Percentiles rank a stretch among this genome's conserved stretches.
phyloP scores from a whole-genome alignment of 306 rosid genomes.

The Arachis hypogaea region DNA sequence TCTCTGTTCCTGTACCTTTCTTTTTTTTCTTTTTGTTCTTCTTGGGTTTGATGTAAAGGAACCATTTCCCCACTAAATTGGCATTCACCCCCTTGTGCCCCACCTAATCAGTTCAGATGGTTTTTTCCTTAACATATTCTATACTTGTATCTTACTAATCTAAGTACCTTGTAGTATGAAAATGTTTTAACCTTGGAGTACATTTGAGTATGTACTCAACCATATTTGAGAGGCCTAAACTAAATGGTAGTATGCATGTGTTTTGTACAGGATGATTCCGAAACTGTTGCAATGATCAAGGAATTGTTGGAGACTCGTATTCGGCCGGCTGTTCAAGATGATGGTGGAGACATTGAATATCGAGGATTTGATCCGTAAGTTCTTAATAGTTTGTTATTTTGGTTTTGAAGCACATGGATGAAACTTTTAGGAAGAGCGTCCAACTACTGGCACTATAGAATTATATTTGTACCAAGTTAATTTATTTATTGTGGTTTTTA shows the following conservation, averaged over 20 bases:
- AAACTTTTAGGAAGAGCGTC: conserved; percentile 2
- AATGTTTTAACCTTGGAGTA: background rate
- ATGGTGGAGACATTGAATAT: conserved; percentile 96
- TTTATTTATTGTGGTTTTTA: conserved; percentile 27
- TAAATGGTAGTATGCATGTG: background rate
- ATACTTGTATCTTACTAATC: conserved; percentile 5
- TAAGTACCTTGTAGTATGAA: background rate
- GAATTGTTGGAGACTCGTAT: conserved; percentile 94
- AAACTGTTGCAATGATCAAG: conserved; percentile 94
- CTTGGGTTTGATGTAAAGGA: too few species aligned
- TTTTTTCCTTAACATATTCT: background rate
- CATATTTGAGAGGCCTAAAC: conserved; percentile 7
- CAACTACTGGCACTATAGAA: background rate
- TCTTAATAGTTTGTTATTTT: conserved; percentile 21
- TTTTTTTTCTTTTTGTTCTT: background rate
- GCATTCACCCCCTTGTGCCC: conserved; percentile 10
- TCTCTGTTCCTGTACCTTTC: background rate
- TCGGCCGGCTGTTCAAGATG: conserved; percentile 96
- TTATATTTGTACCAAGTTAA: background rate
- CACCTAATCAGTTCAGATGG: background rate
- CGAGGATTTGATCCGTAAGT: conserved; percentile 73
- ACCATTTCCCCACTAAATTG: background rate
- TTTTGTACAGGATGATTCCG: conserved; percentile 86
- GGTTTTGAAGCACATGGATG: conserved; percentile 29
- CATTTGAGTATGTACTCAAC: background rate